These are phyloP conservation scores for Suillus sp. DNA, from an alignment of 768 basidiomycete species.

Conservation along the genomic window DNA sequence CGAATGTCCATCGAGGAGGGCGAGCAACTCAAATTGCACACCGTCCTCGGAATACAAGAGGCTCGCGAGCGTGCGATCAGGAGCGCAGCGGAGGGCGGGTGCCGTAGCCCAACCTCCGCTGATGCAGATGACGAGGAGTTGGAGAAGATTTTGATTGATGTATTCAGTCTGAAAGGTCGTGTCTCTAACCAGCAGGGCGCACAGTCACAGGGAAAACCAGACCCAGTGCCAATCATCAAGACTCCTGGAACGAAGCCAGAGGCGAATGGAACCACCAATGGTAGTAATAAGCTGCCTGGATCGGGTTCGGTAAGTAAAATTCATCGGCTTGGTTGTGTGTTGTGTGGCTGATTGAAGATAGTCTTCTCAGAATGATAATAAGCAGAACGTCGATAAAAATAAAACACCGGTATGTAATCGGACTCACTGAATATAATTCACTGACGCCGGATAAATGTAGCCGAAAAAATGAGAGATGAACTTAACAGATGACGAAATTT, in stretches of 20 bases:
- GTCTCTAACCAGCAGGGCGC: neutral
- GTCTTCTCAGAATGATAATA: neutral
- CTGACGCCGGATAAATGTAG: neutral
- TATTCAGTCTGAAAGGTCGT: slow-evolving; percentile 30
- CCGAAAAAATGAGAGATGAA: neutral
- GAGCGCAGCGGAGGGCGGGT: slow-evolving; percentile 35
- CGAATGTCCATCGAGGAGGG: slow-evolving; percentile 61
- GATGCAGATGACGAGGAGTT: slow-evolving; percentile 31
- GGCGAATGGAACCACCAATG: neutral
- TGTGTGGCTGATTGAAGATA: neutral
- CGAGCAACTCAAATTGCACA: slow-evolving; percentile 54
- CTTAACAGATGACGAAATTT: neutral
- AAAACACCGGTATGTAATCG: neutral
- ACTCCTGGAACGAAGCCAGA: neutral
- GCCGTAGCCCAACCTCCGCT: slow-evolving; percentile 31
- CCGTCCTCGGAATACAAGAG: slow-evolving; percentile 50
- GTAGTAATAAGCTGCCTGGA: too few relatives aligned
- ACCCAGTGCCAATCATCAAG: neutral
- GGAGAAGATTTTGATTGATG: slow-evolving; percentile 30
- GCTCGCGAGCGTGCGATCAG: slow-evolving; percentile 51
- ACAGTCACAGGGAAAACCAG: neutral
- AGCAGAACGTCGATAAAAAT: too few relatives aligned
- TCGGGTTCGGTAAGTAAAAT: neutral
- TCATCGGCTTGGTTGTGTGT: too few relatives aligned
- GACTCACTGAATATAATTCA: neutral